phyloP scores from a whole-genome alignment of 768 basidiomycete genomes.

The Hysterangium stoloniferum region DNA sequence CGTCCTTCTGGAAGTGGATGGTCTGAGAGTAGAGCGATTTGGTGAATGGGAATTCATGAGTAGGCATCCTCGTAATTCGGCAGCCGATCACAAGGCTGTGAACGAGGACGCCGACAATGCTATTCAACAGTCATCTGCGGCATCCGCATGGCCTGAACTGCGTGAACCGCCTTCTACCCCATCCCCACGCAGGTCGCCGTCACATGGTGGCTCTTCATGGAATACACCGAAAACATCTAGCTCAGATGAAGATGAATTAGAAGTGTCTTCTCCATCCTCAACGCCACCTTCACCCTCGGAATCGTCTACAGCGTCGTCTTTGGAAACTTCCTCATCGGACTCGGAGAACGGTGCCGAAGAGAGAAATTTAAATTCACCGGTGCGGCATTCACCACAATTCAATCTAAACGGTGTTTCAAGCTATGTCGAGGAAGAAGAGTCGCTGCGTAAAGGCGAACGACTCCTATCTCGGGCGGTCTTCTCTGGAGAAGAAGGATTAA shows the following conservation, averaged over 20 bases:
- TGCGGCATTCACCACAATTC: neutral
- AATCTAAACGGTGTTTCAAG: neutral
- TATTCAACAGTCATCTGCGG: too few species aligned
- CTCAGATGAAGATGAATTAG: neutral
- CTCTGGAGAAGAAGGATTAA: neutral
- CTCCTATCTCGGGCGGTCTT: neutral
- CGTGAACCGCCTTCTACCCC: too few species aligned
- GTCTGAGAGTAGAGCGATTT: conserved; percentile 42
- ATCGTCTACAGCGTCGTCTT: neutral
- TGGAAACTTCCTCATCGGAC: conserved; percentile 2
- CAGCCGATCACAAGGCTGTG: too few species aligned
- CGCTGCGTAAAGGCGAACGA: conserved; percentile 2
- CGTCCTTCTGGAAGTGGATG: conserved; percentile 57
- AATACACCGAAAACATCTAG: too few species aligned
- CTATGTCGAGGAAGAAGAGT: conserved; percentile 1
- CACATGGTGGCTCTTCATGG: too few species aligned
- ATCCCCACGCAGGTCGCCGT: too few species aligned
- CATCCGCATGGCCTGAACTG: too few species aligned
- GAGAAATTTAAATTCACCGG: neutral
- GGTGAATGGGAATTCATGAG: conserved; percentile 13
- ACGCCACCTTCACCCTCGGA: neutral
- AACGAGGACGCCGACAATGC: too few species aligned
- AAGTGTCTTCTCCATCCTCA: too few species aligned
- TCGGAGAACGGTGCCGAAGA: too few species aligned
- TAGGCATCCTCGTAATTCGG: too few species aligned